Percentiles rank a stretch among this genome's conserved stretches.
phyloP scores from a whole-genome alignment of 805 yeast species.

The Metschnikowia kunwiensis region DNA sequence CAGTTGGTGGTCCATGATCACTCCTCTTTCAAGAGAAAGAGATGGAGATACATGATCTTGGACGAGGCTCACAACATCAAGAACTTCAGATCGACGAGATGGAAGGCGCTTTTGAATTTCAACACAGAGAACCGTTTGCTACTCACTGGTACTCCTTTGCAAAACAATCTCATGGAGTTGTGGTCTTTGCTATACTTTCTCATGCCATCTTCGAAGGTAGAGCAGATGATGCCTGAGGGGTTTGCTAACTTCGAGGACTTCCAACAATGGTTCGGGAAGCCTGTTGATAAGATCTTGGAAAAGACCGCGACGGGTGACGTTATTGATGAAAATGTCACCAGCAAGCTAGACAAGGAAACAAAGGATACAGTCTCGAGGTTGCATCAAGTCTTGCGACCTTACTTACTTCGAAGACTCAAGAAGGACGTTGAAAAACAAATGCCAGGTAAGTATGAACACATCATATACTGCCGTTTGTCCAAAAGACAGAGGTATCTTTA shows the following conservation, averaged over 20 bases:
- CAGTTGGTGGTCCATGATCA: slow-evolving; percentile 98
- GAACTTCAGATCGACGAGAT: slow-evolving; percentile 91
- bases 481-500: slow-evolving; percentile 88
- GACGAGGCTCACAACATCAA: slow-evolving; percentile 99
- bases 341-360: slow-evolving; percentile 67
- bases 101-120: slow-evolving; percentile 94
- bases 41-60: slow-evolving; percentile 93
- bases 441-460: slow-evolving; percentile 98
- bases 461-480: slow-evolving; percentile 85
- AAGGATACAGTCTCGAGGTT: slow-evolving; percentile 79
- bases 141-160: slow-evolving; percentile 95
- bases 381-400: slow-evolving; percentile 93
- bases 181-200: slow-evolving; percentile 94
- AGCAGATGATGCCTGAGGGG: slow-evolving; percentile 83
- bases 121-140: slow-evolving; percentile 85
- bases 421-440: slow-evolving; percentile 97
- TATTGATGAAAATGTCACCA: slow-evolving; percentile 39
- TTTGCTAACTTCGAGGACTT: slow-evolving; percentile 95
- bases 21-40: slow-evolving; percentile 84
- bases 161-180: slow-evolving; percentile 88
- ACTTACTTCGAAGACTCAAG: slow-evolving; percentile 83
- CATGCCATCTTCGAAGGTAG: slow-evolving; percentile 84
- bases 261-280: slow-evolving; percentile 98
- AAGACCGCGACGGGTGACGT: slow-evolving; percentile 51
- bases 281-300: slow-evolving; percentile 90